Conservation (phyloP, 2,329 filamentous ascomycete genomes). For the Ascochyta fabae region DNA sequence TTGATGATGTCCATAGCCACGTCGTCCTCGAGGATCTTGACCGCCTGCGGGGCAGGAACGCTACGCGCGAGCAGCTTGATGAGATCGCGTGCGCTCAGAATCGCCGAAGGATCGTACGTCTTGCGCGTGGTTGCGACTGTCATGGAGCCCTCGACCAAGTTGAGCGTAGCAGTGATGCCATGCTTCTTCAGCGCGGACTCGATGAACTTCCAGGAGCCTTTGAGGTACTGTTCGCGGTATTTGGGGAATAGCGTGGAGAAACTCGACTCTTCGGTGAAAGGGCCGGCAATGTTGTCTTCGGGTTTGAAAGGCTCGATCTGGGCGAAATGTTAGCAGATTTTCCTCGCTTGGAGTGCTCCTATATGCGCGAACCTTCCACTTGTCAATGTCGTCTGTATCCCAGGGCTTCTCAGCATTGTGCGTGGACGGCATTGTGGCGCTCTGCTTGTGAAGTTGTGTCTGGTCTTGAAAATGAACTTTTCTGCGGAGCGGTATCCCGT, state of each 20-base stretch:
- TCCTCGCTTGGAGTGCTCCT: not conserved
- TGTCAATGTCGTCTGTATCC: slow-evolving; percentile 93
- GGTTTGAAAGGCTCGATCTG: slow-evolving; percentile 82
- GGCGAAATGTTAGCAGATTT: slow-evolving; percentile 6
- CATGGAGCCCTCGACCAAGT: slow-evolving; percentile 96
- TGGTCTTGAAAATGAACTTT: slow-evolving; percentile 4
- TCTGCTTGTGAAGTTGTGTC: slow-evolving; percentile 5
- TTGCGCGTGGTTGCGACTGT: slow-evolving; percentile 93
- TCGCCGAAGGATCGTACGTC: slow-evolving; percentile 89
- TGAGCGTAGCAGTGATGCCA: slow-evolving; percentile 88
- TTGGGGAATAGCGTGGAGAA: slow-evolving; percentile 90
- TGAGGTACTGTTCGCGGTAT: slow-evolving; percentile 93
- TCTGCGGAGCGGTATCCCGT: slow-evolving; percentile 7
- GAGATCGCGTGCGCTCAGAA: slow-evolving; percentile 91
- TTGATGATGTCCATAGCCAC: slow-evolving; percentile 96
- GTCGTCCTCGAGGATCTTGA: slow-evolving; percentile 93
- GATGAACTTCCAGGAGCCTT: slow-evolving; percentile 90
- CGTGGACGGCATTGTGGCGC: slow-evolving; percentile 76
- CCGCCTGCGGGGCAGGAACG: slow-evolving; percentile 88
- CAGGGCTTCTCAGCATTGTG: slow-evolving; percentile 80
- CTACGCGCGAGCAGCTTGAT: slow-evolving; percentile 86
- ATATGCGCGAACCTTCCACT: slow-evolving; percentile 73
- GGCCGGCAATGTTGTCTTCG: slow-evolving; percentile 82
- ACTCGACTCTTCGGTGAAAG: slow-evolving; percentile 90
- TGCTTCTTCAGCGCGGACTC: slow-evolving; percentile 85